A percentile compares a stretch with the other conserved stretches of the same genome.
These are phyloP conservation scores for Mikania micrantha DNA, from an alignment of 129 eudicot genomes.

Conservation along the genomic window DNA sequence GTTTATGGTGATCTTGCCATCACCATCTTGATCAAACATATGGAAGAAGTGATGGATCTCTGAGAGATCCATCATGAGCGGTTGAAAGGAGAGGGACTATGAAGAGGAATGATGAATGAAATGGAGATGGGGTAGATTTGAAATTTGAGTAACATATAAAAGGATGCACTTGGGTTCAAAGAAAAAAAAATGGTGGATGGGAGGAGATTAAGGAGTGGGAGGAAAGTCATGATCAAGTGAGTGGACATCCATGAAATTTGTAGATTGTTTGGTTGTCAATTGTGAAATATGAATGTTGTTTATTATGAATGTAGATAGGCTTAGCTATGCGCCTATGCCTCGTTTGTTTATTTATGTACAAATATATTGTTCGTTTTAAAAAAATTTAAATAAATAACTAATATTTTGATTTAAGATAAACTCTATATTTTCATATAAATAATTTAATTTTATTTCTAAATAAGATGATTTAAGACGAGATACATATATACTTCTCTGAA, in stretches of 20 bases:
- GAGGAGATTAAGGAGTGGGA: constrained; percentile 14
- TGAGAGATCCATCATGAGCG: constrained; percentile 39
- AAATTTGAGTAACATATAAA: not conserved
- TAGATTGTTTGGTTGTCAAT: constrained; percentile 1
- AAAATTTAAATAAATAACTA: no score
- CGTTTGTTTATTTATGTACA: no score
- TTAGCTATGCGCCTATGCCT: no score
- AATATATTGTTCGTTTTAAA: no score
- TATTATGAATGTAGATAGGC: no score
- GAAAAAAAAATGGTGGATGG: not conserved
- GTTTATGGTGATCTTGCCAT: constrained; percentile 60
- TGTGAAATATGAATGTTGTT: no score
- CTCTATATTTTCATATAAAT: no score
- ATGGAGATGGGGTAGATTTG: constrained; percentile 1
- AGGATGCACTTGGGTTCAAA: not conserved
- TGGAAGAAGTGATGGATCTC: constrained; percentile 68
- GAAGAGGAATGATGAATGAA: constrained; percentile 14
- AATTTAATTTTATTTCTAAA: no score
- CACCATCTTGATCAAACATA: constrained; percentile 80
- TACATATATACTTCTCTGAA: no score
- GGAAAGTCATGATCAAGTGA: not conserved
- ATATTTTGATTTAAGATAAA: no score
- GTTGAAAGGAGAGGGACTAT: constrained; percentile 11
- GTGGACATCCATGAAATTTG: constrained; percentile 12
- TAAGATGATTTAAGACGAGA: no score